Base-by-base conservation (phyloP, 2,329 filamentous ascomycete species). In the Zymoseptoria ardabiliae region DNA sequence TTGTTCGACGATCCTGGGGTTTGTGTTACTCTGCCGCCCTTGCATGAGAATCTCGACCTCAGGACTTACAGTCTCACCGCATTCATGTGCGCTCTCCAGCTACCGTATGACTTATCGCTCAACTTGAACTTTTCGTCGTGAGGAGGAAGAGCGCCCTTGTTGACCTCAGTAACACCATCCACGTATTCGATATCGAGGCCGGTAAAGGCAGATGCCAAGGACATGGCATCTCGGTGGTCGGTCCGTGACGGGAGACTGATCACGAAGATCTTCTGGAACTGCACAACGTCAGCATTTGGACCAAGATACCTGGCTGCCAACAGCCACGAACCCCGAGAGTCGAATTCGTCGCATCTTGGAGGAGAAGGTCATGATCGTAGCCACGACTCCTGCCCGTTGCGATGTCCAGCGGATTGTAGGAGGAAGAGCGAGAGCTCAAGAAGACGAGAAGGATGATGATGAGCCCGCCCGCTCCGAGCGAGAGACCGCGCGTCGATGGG, bases 191-290 rank as follows among this genome's bases (percentile, higher is more conserved):
- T 66, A 0, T 73, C 66, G 7, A 83, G 65, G 11, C 74, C 74
- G 23, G 73, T 80, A 6, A 80, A 72, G 1, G 76, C 74, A 1
- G 79, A 78, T 1, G 78, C 77, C 6, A 82, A 70, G 1, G 74
- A 71, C 66, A 83, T 76, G 2, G 77, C 73, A 70, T 84, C 79
- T 50, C 79, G 75, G 9, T 80, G 76, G 63, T 84, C 82, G 21
- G 75, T 78, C 3, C 81, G 72, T 20, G 74, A 73, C 0, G 79
- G 78, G 5, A 83, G 74, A 53, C 79, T 81, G 52, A 84, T 75
- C 22, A 81, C 79, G 61, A 82, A 76, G 17, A 84, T 78, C 56
- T 79, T 75, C 35, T 79, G 72, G 62, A 84, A 84, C 81, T 70
- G 56, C 22, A 30, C 17, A 10, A 6, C 3, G 50, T 63, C 45